phyloP scores from a whole-genome alignment of 495 filamentous ascomycete genomes.

The Daldinia loculata region DNA sequence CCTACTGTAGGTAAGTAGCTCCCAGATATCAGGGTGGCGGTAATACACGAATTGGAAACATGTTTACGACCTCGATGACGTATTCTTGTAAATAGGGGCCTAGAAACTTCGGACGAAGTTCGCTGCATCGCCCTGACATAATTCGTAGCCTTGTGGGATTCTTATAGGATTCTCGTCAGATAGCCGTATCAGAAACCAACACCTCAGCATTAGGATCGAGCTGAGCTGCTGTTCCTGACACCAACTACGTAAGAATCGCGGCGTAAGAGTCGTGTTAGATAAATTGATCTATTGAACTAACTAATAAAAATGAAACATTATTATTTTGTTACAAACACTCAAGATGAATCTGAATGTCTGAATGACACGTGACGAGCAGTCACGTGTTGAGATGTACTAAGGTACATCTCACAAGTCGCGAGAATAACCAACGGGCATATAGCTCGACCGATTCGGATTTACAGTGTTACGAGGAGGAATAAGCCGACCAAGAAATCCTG shows the following conservation, averaged over 20 bases:
- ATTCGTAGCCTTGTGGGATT: conserved; percentile 18
- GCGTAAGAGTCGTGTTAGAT: too few species aligned
- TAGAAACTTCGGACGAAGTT: conserved; percentile 3
- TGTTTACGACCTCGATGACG: conserved; percentile 25
- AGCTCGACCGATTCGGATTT: neutral
- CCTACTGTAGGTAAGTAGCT: neutral
- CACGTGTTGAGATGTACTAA: too few species aligned
- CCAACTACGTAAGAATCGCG: conserved; percentile 18
- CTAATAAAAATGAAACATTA: too few species aligned
- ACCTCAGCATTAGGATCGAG: neutral
- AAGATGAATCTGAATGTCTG: too few species aligned
- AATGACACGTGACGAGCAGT: too few species aligned
- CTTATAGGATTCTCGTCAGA: conserved; percentile 17
- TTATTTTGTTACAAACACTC: too few species aligned
- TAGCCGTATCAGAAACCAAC: neutral
- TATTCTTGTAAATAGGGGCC: conserved; percentile 1
- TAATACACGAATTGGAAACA: neutral
- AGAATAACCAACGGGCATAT: neutral
- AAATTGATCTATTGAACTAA: too few species aligned
- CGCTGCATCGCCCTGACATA: neutral
- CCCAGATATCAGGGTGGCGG: neutral
- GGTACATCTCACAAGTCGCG: too few species aligned
- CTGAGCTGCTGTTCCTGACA: neutral
- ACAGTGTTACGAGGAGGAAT: conserved; percentile 5
- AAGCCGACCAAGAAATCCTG: conserved; percentile 34